Base-by-base conservation (phyloP, 257 asterid species). In the Fraxinus pennsylvanica region DNA sequence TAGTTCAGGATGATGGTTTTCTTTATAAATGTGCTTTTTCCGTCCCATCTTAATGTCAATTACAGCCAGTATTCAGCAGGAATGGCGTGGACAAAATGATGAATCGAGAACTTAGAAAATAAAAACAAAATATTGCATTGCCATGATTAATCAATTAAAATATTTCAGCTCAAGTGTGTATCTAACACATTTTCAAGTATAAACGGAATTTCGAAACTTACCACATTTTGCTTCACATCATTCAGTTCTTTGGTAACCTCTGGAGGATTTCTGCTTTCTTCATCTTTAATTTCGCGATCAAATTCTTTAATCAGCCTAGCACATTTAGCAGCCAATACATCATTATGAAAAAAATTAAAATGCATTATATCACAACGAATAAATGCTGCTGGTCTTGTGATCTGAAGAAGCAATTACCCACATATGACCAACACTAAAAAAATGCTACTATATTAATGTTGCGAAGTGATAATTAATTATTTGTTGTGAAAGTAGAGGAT, bases 201-300 rank as follows among this genome's bases (percentile, higher is more conserved):
- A 38, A 59, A 25, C 8, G 47, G 17, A 70, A 41, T 36, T 66
- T 38, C 77, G 9, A 80, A 3, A 17, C 84, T 85, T 86, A 93
- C 99, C 99, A 92, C 85, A 54, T 96, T 88, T 85, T 96, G 99
- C 87, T 90, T 96, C 90, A 89, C 98, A 79, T 96, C 99, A 84
- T 91, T 96, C 45, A 92, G 98, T 85, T 91, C 91, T 86, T 92
- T 96, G 86, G 79, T 93, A 74, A 96, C 89, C 81, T 92, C 97
- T 1, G 94, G 89, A 52, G 92, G 79, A 78, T 90, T 88, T 89
- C 82, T 90, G 78, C 89, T 78, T 85, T 96, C 98, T 85, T 93
- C 98, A 1, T 96, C 99, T 86, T 96, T 92, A 73, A 96, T 92
- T 88, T 96, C 98, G 76, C 96, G 95, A 80, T 96, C 99, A 85